Evolutionary conservation across 2,329 filamentous ascomycete genomes (phyloP).

Genomic region (Aspergillus spinulosporus): DNA sequence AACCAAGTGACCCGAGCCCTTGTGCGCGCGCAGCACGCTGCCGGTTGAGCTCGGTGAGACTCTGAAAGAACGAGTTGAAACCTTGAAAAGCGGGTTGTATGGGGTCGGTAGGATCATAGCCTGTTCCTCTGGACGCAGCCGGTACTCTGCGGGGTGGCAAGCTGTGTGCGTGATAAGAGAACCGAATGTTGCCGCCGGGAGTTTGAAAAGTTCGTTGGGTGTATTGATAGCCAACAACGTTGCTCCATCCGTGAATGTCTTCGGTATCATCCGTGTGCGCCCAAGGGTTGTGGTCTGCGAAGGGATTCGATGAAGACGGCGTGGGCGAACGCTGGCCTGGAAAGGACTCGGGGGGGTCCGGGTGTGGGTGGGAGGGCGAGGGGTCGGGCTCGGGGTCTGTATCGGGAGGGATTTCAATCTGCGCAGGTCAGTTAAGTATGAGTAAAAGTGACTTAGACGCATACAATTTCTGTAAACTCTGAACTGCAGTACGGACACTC

Average conservation of each 20-base stretch:
- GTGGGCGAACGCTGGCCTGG: slow-evolving; percentile 22
- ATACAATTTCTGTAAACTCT: slow-evolving; percentile 83
- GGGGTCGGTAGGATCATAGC: neutral
- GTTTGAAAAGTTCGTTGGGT: slow-evolving; percentile 46
- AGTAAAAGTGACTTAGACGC: slow-evolving; percentile 35
- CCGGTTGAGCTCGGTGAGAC: slow-evolving; percentile 41
- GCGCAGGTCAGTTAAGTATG: slow-evolving; percentile 9
- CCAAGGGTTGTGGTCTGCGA: slow-evolving; percentile 52
- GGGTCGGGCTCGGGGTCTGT: slow-evolving; percentile 19
- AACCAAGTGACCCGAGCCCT: slow-evolving; percentile 4
- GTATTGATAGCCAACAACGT: slow-evolving; percentile 24
- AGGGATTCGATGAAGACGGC: slow-evolving; percentile 31
- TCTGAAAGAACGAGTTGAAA: slow-evolving; percentile 50
- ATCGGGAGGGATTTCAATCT: slow-evolving; percentile 39
- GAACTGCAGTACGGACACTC: slow-evolving; percentile 74
- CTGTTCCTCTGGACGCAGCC: slow-evolving; percentile 14
- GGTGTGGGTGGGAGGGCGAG: neutral
- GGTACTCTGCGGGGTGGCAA: slow-evolving; percentile 22
- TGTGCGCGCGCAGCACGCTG: slow-evolving; percentile 11
- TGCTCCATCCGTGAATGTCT: slow-evolving; percentile 19
- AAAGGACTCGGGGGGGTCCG: slow-evolving; percentile 30
- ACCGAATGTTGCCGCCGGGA: slow-evolving; percentile 47
- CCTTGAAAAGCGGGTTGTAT: slow-evolving; percentile 36
- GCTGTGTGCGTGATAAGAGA: slow-evolving; percentile 36
- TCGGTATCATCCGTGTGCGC: slow-evolving; percentile 39